These are phyloP conservation scores for Ceratocystis lukuohia DNA, from an alignment of 2,329 filamentous ascomycete genomes.

Conservation along the genomic window DNA sequence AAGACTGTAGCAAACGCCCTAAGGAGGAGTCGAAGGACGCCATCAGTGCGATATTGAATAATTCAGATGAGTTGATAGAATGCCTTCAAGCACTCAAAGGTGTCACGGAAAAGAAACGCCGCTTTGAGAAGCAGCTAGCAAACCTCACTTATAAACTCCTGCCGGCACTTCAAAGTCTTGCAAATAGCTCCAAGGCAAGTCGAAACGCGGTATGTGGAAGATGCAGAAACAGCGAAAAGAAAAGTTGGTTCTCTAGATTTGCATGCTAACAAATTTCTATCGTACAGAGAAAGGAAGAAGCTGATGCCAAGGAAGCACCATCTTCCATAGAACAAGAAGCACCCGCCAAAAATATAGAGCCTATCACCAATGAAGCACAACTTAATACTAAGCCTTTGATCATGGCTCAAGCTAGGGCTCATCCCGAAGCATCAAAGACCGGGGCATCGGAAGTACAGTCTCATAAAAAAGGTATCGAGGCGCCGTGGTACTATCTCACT, in stretches of 20 bases:
- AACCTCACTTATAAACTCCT: conserved; percentile 23
- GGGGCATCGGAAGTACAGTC: not conserved
- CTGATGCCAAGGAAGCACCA: not conserved
- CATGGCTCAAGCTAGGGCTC: not conserved
- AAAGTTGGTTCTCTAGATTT: not conserved
- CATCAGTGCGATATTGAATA: conserved; percentile 25
- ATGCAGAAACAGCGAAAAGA: not conserved
- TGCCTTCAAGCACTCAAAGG: conserved; percentile 28
- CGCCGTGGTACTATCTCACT: conserved; percentile 23
- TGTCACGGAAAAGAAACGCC: conserved; percentile 21
- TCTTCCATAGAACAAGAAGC: not conserved
- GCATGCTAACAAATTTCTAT: not conserved
- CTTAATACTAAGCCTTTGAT: not conserved
- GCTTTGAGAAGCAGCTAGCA: conserved; percentile 19
- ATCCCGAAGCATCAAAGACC: not conserved
- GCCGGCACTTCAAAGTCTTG: conserved; percentile 24
- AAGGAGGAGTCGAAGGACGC: conserved; percentile 22
- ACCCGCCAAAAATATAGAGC: not conserved
- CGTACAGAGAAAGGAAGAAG: conserved; percentile 7
- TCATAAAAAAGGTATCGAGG: conserved; percentile 15
- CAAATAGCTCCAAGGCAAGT: conserved; percentile 12
- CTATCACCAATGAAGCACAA: not conserved
- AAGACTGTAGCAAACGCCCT: conserved; percentile 21
- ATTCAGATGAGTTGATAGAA: conserved; percentile 30
- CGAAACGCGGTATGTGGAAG: conserved; percentile 7